phyloP scores from a whole-genome alignment of 257 asterid species.

The Linderniella brevidens region DNA sequence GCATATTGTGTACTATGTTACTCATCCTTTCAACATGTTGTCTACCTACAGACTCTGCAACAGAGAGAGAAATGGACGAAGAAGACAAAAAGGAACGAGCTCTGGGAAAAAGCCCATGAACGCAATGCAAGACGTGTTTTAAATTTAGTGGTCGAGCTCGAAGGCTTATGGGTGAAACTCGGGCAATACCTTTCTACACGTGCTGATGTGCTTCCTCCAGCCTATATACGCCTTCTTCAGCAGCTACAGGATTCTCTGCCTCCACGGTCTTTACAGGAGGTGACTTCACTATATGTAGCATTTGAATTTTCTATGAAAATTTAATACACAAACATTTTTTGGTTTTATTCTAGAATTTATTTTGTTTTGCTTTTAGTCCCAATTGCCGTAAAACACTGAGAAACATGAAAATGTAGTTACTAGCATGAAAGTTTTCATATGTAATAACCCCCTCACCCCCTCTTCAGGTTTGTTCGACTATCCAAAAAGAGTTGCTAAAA shows the following conservation, averaged over 20 bases:
- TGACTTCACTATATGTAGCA: constrained; percentile 10
- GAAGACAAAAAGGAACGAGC: constrained; percentile 43
- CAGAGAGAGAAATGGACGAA: constrained; percentile 73
- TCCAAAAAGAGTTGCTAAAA: constrained; percentile 60
- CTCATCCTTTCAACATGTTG: neutral
- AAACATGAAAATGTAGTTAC: neutral
- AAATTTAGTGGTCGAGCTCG: constrained; percentile 57
- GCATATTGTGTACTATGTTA: neutral
- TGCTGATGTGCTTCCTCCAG: constrained; percentile 94
- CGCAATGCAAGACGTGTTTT: constrained; percentile 87
- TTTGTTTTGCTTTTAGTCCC: too few species aligned
- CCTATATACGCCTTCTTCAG: constrained; percentile 66
- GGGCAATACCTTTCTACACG: constrained; percentile 97
- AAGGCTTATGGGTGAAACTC: constrained; percentile 96
- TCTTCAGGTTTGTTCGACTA: constrained; percentile 69
- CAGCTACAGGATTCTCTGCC: constrained; percentile 97
- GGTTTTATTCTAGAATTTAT: too few species aligned
- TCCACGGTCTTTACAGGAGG: constrained; percentile 86
- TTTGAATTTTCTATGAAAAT: constrained; percentile 4
- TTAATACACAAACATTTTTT: neutral
- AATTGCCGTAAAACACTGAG: too few species aligned
- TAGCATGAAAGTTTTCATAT: neutral
- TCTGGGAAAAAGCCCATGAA: constrained; percentile 94
- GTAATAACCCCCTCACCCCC: constrained; percentile 13
- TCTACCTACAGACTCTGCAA: constrained; percentile 47